phyloP scores from a whole-genome alignment of 495 filamentous ascomycete genomes.

The Penicillium desertorum region DNA sequence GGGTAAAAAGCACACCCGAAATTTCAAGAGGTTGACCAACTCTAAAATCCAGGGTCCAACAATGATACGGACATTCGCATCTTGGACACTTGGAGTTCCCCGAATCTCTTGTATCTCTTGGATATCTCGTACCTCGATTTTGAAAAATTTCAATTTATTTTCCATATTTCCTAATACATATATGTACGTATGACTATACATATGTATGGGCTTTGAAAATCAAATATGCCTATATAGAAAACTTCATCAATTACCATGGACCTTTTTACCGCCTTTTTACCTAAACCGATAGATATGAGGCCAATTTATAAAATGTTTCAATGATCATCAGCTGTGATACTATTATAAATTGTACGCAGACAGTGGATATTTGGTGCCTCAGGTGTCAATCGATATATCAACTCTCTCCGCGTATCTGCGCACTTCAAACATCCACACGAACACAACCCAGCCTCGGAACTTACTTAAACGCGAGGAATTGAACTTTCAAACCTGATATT shows the following conservation, averaged over 20 bases:
- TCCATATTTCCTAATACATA: background rate
- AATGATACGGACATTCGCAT: background rate
- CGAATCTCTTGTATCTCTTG: background rate
- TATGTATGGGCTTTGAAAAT: no score
- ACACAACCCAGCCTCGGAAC: conserved; percentile 7
- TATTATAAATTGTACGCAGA: background rate
- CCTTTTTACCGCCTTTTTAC: background rate
- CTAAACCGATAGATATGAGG: background rate
- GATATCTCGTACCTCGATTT: background rate
- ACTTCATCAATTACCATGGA: background rate
- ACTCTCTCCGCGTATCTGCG: conserved; percentile 11
- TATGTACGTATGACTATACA: no score
- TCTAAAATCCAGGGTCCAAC: background rate
- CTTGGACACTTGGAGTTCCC: no score
- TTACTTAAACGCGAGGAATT: background rate
- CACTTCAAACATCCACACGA: conserved; percentile 3
- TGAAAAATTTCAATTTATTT: background rate
- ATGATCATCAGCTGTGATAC: background rate
- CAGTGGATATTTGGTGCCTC: conserved; percentile 19
- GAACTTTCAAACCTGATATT: background rate
- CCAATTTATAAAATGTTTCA: background rate
- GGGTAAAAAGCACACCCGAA: background rate
- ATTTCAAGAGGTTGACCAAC: conserved; percentile 7
- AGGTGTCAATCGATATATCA: conserved; percentile 26
- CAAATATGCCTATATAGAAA: background rate